A percentile compares a stretch with the other conserved stretches of the same genome.
These are phyloP conservation scores for Hypoxylon sp. DNA, from an alignment of 2,329 filamentous ascomycete species.

Conservation along the genomic window DNA sequence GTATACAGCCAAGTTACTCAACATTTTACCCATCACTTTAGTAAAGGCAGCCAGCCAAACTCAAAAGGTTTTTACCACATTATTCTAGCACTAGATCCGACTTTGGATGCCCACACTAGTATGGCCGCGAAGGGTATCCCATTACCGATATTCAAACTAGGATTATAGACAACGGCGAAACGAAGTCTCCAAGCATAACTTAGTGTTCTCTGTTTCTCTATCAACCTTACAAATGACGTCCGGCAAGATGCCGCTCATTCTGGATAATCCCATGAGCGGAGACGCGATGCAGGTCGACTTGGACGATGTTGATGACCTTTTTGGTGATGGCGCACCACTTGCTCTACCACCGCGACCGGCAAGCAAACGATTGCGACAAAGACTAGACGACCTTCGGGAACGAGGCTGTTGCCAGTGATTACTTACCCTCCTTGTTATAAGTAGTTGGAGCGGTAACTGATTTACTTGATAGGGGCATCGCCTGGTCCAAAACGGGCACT, in stretches of 20 bases:
- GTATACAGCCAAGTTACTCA: background rate
- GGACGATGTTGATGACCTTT: slow-evolving; percentile 79
- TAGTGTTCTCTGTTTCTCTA: background rate
- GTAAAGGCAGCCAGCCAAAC: background rate
- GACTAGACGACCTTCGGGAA: slow-evolving; percentile 81
- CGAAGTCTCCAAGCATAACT: background rate
- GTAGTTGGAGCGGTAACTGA: slow-evolving; percentile 35
- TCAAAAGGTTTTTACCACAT: background rate
- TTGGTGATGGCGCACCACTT: slow-evolving; percentile 76
- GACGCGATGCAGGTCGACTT: slow-evolving; percentile 65
- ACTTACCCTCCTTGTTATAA: slow-evolving; percentile 43
- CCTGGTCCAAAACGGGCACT: slow-evolving; percentile 89
- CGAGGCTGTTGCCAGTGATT: slow-evolving; percentile 87
- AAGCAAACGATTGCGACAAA: slow-evolving; percentile 76
- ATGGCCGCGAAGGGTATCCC: slow-evolving; percentile 3
- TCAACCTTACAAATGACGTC: slow-evolving; percentile 51
- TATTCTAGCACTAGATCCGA: background rate
- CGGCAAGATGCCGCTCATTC: slow-evolving; percentile 63
- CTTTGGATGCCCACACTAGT: slow-evolving; percentile 3
- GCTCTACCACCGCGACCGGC: slow-evolving; percentile 65
- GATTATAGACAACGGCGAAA: slow-evolving; percentile 1
- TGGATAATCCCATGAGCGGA: slow-evolving; percentile 68
- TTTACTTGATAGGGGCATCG: slow-evolving; percentile 71
- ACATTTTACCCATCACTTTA: background rate
- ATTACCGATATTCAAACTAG: background rate